Evolutionary conservation across 2,329 filamentous ascomycete species (phyloP), one percentile per base, ranked within the genome.

Genomic region (Fusarium oxysporum): DNA sequence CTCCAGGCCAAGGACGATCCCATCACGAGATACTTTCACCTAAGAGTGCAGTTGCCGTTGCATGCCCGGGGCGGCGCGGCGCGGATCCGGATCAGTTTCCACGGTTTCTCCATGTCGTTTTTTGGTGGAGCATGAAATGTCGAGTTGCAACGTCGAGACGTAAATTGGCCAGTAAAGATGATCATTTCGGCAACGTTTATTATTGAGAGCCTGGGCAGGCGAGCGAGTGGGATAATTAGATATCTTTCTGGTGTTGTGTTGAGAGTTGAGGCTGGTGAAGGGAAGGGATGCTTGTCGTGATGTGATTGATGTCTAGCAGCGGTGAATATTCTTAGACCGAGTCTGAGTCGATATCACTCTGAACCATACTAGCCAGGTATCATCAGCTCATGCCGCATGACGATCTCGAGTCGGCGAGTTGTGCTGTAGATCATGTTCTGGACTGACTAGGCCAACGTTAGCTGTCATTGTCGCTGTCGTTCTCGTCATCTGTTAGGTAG

Each of bases 1-100:
- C 37, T 44, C 40, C 58, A 48, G 43, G 37, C 14, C 35, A 37
- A 43, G 44, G 47, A 47, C 58, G 62, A 74, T 76, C 58, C 38
- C 55, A 78, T 78, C 73, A 78, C 74, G 74, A 78, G 64, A 78
- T 76, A 66, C 63, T 71, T 77, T 77, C 73, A 78, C 74, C 65
- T 77, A 77, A 77, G 62, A 69, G 37, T 51, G 58, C 65, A 47
- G 57, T n/a, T 41, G 32, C 33, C n/a, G 58, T 56, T 62, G 54
- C 64, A 68, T 62, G 35, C 38, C 56, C 56, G 43, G 65, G 37
- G 57, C 67, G 61, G 65, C 63, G 50, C 62, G 61, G 28, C 44
- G 40, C 40, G 68, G 53, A 55, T 48, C 68, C 69, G 64, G 64
- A 32, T n/a, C 23, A 58, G 70, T 60, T 61, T 53, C 60, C 70